phyloP scores from a whole-genome alignment of 345 rosid species.

The Eutrema japonicum region DNA sequence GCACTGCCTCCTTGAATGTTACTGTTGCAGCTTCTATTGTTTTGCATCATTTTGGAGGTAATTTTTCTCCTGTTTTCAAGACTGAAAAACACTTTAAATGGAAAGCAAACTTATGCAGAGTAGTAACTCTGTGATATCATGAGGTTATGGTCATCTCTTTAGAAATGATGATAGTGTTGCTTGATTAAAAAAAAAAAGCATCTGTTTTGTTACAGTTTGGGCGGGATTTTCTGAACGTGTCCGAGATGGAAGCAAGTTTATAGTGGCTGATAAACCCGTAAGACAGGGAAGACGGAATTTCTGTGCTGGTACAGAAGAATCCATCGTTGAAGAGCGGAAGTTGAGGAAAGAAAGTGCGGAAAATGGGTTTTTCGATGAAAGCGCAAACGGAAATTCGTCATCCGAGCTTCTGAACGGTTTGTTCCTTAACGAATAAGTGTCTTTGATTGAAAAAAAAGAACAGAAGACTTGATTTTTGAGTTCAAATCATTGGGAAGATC shows the following conservation, averaged over 20 bases:
- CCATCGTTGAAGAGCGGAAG: constrained; percentile 67
- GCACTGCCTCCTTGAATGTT: constrained; percentile 94
- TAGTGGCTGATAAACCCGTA: constrained; percentile 72
- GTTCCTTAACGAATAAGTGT: constrained; percentile 49
- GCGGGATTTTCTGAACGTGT: constrained; percentile 87
- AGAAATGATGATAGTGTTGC: constrained; percentile 1
- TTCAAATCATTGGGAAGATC: constrained; percentile 6
- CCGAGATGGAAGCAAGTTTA: constrained; percentile 83
- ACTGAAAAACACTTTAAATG: not conserved
- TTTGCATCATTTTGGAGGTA: constrained; percentile 96
- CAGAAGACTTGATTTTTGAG: not conserved
- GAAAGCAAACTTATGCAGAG: not conserved
- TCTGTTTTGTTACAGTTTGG: constrained; percentile 67
- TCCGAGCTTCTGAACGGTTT: constrained; percentile 61
- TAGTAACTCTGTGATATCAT: not conserved
- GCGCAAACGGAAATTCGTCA: constrained; percentile 50
- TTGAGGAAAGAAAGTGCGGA: constrained; percentile 60
- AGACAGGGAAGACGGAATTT: constrained; percentile 62
- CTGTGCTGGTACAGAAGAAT: constrained; percentile 69
- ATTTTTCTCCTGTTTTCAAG: constrained; percentile 6
- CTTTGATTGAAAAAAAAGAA: not conserved
- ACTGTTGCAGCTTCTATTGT: constrained; percentile 96
- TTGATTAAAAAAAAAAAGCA: not conserved
- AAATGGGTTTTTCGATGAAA: constrained; percentile 70
- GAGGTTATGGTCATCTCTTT: not conserved